Conservation (phyloP, 2,329 filamentous ascomycete genomes). For the Tolypocladium tropicale region DNA sequence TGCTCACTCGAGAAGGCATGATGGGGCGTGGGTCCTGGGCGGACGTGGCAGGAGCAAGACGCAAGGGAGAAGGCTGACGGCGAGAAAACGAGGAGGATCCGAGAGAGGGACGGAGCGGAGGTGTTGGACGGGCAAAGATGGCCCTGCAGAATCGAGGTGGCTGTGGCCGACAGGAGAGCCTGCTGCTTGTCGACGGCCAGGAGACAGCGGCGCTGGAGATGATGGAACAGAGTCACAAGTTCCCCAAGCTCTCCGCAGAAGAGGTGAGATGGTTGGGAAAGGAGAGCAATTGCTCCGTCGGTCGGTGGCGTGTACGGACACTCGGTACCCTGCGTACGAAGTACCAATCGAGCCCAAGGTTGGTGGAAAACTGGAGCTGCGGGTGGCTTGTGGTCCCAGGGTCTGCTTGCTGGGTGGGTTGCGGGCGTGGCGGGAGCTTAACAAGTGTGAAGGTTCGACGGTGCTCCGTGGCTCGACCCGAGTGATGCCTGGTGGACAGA, state of each 20-base stretch:
- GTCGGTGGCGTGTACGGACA: too few species aligned
- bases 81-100: background rate
- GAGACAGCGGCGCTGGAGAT: background rate
- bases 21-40: background rate
- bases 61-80: background rate
- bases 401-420: background rate
- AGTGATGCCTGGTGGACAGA: background rate
- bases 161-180: background rate
- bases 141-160: background rate
- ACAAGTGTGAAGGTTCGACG: background rate
- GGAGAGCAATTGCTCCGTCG: background rate
- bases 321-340: background rate
- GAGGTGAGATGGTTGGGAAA: background rate
- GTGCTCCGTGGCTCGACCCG: background rate
- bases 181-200: background rate
- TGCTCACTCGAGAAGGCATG: conserved; percentile 22
- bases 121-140: background rate
- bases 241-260: background rate
- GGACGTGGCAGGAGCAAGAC: background rate
- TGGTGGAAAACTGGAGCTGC: conserved; percentile 7
- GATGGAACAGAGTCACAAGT: background rate
- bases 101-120: background rate
- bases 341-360: background rate
- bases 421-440: background rate
- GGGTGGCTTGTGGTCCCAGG: background rate